phyloP scores from a whole-genome alignment of 2,329 filamentous ascomycete genomes.

The Fusarium tupiense region DNA sequence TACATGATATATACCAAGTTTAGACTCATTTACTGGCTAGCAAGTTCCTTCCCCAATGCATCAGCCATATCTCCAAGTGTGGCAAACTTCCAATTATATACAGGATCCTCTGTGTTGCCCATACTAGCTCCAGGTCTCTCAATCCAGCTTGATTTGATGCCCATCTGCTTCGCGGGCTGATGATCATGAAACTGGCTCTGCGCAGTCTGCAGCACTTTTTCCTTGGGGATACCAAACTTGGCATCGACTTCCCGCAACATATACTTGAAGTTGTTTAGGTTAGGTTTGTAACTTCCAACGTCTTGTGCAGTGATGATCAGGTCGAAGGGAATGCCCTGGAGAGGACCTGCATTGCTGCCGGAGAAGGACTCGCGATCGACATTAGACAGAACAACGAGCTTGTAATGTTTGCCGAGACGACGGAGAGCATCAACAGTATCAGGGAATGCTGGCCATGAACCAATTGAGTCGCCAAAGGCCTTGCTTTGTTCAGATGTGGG shows the following conservation, averaged over 20 bases:
- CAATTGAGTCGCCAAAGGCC: conserved; percentile 63
- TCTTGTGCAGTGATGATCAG: conserved; percentile 75
- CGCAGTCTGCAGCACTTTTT: conserved; percentile 70
- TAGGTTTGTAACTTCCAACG: conserved; percentile 77
- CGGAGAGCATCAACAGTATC: conserved; percentile 67
- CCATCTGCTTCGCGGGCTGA: conserved; percentile 67
- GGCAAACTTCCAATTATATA: conserved; percentile 66
- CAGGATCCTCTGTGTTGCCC: conserved; percentile 55
- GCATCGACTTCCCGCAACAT: conserved; percentile 64
- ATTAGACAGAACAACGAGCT: conserved; percentile 68
- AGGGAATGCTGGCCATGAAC: conserved; percentile 66
- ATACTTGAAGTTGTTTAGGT: conserved; percentile 71
- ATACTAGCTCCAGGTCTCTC: conserved; percentile 54
- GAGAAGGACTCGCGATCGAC: conserved; percentile 64
- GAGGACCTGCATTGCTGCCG: conserved; percentile 53
- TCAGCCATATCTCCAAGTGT: conserved; percentile 70
- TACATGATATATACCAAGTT: not conserved
- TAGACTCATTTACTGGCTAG: not conserved
- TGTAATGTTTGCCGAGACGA: conserved; percentile 61
- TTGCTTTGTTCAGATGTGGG: conserved; percentile 53
- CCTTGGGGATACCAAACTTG: conserved; percentile 65
- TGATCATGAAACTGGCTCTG: conserved; percentile 79
- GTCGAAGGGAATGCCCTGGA: conserved; percentile 65
- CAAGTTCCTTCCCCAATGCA: conserved; percentile 39
- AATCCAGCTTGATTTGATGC: conserved; percentile 71